Percentiles rank a stretch among this genome's conserved stretches.
Conservation (phyloP, 805 yeast genomes). For the Hanseniaspora mollemarum region DNA sequence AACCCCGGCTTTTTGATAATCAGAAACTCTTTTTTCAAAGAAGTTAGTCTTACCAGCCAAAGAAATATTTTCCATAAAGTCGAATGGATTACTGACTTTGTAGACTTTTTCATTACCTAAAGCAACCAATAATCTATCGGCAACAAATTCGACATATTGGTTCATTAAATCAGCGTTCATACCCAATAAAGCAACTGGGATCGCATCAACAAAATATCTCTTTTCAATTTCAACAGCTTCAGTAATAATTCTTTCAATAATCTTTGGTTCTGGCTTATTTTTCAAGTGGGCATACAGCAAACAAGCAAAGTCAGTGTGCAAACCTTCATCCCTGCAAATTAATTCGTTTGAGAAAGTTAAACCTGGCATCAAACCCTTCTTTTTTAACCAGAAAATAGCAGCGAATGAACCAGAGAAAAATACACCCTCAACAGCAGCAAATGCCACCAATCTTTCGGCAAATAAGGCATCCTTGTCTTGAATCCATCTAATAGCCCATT, state of each 20-base stretch:
- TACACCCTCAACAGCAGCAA: conserved; percentile 98
- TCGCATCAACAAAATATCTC: conserved; percentile 87
- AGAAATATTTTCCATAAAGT: conserved; percentile 97
- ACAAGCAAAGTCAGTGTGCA: conserved; percentile 98
- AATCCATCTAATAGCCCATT: conserved; percentile 98
- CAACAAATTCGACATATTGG: conserved; percentile 95
- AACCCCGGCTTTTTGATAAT: conserved; percentile 98
- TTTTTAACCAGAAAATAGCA: conserved; percentile 96
- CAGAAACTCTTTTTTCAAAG: conserved; percentile 97
- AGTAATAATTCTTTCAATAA: conserved; percentile 75
- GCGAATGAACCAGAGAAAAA: conserved; percentile 98
- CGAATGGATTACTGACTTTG: conserved; percentile 88
- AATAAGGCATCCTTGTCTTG: conserved; percentile 75
- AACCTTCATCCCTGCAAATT: conserved; percentile 96
- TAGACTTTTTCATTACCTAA: conserved; percentile 82
- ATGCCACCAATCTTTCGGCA: conserved; percentile 93
- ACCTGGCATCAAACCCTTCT: conserved; percentile 99
- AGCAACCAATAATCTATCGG: conserved; percentile 86
- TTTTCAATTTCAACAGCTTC: conserved; percentile 94
- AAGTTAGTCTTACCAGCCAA: conserved; percentile 97
- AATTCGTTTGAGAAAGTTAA: conserved; percentile 94
- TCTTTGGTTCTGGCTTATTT: conserved; percentile 70
- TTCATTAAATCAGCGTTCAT: conserved; percentile 92
- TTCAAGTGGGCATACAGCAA: conserved; percentile 83
- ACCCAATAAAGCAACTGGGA: conserved; percentile 86